phyloP scores from a whole-genome alignment of 768 basidiomycete genomes.

The Agaricus sinodeliciosus region DNA sequence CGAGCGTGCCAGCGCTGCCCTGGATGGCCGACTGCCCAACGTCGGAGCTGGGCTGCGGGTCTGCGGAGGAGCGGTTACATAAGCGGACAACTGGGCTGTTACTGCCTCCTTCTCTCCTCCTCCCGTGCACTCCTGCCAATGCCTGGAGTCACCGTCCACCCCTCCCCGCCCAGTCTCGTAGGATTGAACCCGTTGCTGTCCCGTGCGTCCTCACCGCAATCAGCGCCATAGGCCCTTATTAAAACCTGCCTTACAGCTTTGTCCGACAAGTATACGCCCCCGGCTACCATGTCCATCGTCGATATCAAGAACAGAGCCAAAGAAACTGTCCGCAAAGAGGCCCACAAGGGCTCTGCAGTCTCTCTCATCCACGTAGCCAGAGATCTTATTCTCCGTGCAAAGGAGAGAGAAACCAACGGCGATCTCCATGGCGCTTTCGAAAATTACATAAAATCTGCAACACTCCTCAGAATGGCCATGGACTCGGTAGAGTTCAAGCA shows the following conservation, averaged over 20 bases:
- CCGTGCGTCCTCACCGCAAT: neutral
- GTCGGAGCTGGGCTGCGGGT: neutral
- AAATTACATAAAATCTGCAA: conserved; percentile 56
- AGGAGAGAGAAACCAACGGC: conserved; percentile 44
- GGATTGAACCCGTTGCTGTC: conserved; percentile 4
- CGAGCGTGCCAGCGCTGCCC: too few relatives aligned
- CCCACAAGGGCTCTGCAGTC: conserved; percentile 52
- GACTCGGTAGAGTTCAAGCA: conserved; percentile 54
- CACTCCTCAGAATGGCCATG: conserved; percentile 51
- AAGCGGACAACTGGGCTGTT: neutral
- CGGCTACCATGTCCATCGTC: conserved; percentile 30
- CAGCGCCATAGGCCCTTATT: neutral
- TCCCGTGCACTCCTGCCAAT: conserved; percentile 11
- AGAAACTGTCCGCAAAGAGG: conserved; percentile 41
- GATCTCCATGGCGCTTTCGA: conserved; percentile 57
- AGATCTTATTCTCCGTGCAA: conserved; percentile 46
- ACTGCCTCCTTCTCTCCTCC: neutral
- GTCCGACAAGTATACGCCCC: conserved; percentile 16
- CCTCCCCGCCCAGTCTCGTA: conserved; percentile 16
- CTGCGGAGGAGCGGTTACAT: neutral
- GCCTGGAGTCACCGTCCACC: conserved; percentile 22
- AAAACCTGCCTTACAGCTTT: conserved; percentile 11
- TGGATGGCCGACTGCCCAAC: too few relatives aligned
- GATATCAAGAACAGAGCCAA: conserved; percentile 41
- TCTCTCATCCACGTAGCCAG: conserved; percentile 60